These are phyloP conservation scores for Arxiozyma bovina DNA, from an alignment of 1,139 yeast genomes.

Conservation along the genomic window DNA sequence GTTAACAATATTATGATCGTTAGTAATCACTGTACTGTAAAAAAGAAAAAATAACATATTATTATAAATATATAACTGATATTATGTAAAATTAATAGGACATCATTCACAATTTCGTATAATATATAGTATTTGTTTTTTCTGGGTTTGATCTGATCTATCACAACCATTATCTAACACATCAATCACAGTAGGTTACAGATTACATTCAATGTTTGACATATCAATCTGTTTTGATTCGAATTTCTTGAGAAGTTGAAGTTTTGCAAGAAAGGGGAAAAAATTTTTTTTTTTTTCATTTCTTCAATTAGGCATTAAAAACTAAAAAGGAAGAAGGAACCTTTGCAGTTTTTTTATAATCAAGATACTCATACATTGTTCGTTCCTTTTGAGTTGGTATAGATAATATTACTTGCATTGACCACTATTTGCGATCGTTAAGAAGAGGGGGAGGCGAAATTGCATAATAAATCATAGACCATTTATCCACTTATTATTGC, in stretches of 20 bases:
- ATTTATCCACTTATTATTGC: background rate
- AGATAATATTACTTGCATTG: no score
- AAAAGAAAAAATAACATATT: no score
- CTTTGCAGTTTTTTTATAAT: background rate
- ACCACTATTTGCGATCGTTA: background rate
- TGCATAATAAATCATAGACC: no score
- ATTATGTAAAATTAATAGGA: background rate
- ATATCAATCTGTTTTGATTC: background rate
- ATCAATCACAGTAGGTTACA: background rate
- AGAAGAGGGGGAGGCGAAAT: background rate
- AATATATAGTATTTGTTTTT: no score
- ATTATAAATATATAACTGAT: no score
- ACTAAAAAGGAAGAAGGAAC: background rate
- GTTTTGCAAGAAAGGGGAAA: no score
- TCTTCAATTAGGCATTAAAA: no score
- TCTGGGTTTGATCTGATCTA: no score
- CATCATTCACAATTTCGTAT: background rate
- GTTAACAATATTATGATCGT: background rate
- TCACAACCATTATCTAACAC: no score
- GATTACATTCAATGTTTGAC: background rate
- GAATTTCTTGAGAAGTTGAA: background rate
- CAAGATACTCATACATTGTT: background rate
- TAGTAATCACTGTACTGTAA: no score
- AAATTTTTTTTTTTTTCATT: no score
- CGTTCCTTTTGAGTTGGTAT: background rate